A percentile compares a stretch with the other conserved stretches of the same genome.
phyloP scores from a whole-genome alignment of 1,284 basidiomycete genomes.

The Microbotryum violaceum region DNA sequence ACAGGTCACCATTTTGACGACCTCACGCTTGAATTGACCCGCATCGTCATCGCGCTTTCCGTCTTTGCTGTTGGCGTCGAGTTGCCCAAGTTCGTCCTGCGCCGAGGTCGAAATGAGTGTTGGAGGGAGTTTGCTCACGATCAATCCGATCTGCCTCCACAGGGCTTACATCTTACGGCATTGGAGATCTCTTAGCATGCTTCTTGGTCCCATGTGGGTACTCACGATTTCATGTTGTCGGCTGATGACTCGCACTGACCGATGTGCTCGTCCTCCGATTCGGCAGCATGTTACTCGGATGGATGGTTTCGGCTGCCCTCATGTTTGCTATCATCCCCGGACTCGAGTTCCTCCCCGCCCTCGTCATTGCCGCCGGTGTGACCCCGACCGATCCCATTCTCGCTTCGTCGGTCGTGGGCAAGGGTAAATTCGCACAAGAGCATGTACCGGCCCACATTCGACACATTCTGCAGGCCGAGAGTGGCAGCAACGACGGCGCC shows the following conservation, averaged over 20 bases:
- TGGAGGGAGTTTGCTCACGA: not conserved
- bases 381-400: conserved; percentile 86
- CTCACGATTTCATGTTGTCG: conserved; percentile 34
- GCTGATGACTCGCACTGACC: conserved; percentile 34
- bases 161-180: conserved; percentile 78
- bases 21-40: conserved; percentile 64
- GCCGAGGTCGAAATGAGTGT: conserved; percentile 30
- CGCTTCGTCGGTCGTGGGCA: conserved; percentile 62
- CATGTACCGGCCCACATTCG: conserved; percentile 94
- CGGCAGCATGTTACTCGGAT: conserved; percentile 34
- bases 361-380: conserved; percentile 86
- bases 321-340: conserved; percentile 83
- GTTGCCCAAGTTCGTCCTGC: conserved; percentile 57
- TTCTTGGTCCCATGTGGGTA: conserved; percentile 50
- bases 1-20: conserved; percentile 36
- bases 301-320: conserved; percentile 46
- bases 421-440: conserved; percentile 93
- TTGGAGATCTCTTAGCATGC: conserved; percentile 78
- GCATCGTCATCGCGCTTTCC: conserved; percentile 92
- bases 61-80: conserved; percentile 97
- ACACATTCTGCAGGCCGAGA: conserved; percentile 86
- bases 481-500: conserved; percentile 66
- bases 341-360: conserved; percentile 73
- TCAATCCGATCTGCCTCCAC: not conserved
- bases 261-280: not conserved